Base-by-base conservation (phyloP, 768 basidiomycete species). In the Termitomyces eurrhizus region DNA sequence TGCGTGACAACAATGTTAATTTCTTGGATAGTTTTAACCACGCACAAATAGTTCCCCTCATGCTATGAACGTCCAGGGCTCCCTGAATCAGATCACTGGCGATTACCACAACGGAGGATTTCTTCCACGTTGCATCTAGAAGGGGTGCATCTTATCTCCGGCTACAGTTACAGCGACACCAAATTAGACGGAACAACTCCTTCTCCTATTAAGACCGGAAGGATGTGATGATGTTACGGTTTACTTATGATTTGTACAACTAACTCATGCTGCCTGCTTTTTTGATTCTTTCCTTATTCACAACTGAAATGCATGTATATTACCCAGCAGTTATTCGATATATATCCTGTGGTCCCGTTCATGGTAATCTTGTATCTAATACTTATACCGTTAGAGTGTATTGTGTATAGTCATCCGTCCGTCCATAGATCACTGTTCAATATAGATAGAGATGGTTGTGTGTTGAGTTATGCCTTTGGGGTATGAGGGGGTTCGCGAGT, bases 11-110 rank as follows among this genome's bases (percentile, higher is more conserved):
- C 24, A 13, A 44, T 36, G 3, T 16, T 24, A 9, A n/a, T n/a
- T 14, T 2, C 11, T 6, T 41, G 9, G n/a, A 33, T 3, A 32
- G n/a, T 35, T 14, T 29, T 61, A 26, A 60, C 44, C 18, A 18
- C 36, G 4, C 18, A 35, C 21, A 44, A 51, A 51, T 29, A 61
- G 54, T 52, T 45, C 60, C 59, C 39, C 54, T 56, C 59, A 36
- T 51, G 26, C 41, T 55, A 24, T 60, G 37, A 60, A 60, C 12
- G 13, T 18, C 37, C 58, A 37, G n/a, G 6, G n/a, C 42, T 44
- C 42, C 9, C 42, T 11, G 42, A 21, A n/a, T 29, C 26, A n/a
- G 7, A 9, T 50, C 26, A 29, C 32, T 33, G 42, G 24, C 24
- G 36, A 52, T 16, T 60, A 59, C 14, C 21, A 46, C 13, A 45